Percentiles rank a stretch among this genome's conserved stretches.
These are phyloP conservation scores for Fusarium abutilonis DNA, from an alignment of 2,329 filamentous ascomycete species.

Conservation along the genomic window DNA sequence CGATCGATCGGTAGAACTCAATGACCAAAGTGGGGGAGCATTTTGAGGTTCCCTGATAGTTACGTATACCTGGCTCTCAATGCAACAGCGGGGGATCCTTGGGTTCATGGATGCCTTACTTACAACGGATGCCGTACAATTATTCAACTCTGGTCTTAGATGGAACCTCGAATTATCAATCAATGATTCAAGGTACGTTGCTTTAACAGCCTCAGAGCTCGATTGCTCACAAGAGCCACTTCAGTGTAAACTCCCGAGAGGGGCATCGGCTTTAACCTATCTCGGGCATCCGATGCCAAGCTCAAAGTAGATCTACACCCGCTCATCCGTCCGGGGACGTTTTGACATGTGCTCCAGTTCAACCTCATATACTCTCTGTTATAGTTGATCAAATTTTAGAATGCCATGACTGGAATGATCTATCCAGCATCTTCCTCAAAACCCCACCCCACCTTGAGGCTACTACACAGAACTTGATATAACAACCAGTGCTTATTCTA, in stretches of 20 bases:
- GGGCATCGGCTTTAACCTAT: slow-evolving; percentile 23
- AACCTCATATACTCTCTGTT: slow-evolving; percentile 7
- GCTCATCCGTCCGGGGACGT: slow-evolving; percentile 35
- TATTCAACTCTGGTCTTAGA: neutral
- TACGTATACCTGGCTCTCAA: slow-evolving; percentile 3
- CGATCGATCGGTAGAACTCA: neutral
- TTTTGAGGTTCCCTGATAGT: slow-evolving; percentile 1
- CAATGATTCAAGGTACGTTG: neutral
- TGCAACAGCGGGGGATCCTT: slow-evolving; percentile 20
- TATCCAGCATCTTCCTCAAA: neutral
- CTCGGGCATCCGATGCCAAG: slow-evolving; percentile 25
- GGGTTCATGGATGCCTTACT: neutral
- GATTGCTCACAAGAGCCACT: slow-evolving; percentile 3
- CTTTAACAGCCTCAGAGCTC: neutral
- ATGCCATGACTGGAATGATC: neutral
- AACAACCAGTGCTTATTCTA: neutral
- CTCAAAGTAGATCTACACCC: slow-evolving; percentile 40
- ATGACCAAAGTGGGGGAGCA: slow-evolving; percentile 2
- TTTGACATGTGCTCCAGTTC: slow-evolving; percentile 34
- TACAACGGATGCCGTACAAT: neutral
- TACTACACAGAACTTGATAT: neutral
- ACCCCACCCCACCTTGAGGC: neutral
- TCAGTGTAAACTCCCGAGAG: slow-evolving; percentile 8
- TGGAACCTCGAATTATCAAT: neutral
- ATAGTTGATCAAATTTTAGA: neutral